Conservation (phyloP, 805 yeast genomes). For the Ogataea polymorpha region DNA sequence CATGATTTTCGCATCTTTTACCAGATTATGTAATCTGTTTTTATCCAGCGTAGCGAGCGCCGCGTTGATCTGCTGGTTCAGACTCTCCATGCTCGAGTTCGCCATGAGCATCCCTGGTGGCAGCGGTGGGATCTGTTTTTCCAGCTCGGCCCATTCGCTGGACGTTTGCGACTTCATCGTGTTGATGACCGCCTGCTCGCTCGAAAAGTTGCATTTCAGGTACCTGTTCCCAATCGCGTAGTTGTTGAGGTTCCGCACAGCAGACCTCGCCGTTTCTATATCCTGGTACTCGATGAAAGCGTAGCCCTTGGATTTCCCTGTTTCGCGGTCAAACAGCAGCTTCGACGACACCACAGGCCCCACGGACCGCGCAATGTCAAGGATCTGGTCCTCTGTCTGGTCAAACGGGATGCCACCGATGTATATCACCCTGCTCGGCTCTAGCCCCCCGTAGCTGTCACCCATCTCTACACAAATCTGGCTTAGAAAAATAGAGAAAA, state of each 20-base stretch:
- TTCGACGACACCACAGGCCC: slow-evolving; percentile 81
- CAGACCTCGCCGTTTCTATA: slow-evolving; percentile 82
- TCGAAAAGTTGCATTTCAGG: slow-evolving; percentile 72
- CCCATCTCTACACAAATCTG: slow-evolving; percentile 1
- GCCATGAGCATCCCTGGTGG: slow-evolving; percentile 52
- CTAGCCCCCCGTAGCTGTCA: slow-evolving; percentile 9
- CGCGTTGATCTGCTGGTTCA: slow-evolving; percentile 43
- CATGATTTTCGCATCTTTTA: slow-evolving; percentile 60
- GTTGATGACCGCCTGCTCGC: slow-evolving; percentile 40
- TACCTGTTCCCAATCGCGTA: slow-evolving; percentile 69
- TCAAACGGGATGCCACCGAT: slow-evolving; percentile 91
- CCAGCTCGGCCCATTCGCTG: slow-evolving; percentile 19
- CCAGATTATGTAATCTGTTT: slow-evolving; percentile 43
- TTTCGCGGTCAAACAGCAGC: slow-evolving; percentile 79
- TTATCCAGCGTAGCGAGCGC: slow-evolving; percentile 47
- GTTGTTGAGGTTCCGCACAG: slow-evolving; percentile 83
- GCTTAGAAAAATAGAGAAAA: too few relatives aligned
- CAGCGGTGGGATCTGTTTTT: slow-evolving; percentile 42
- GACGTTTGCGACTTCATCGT: slow-evolving; percentile 16
- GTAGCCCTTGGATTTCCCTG: slow-evolving; percentile 88
- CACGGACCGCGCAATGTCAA: slow-evolving; percentile 75
- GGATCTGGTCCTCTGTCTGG: slow-evolving; percentile 89
- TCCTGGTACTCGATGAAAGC: slow-evolving; percentile 85
- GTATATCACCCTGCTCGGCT: slow-evolving; percentile 51
- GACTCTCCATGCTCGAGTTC: slow-evolving; percentile 29